Evolutionary conservation across 1,284 basidiomycete genomes (phyloP).

Genomic region (Ustilago trichophora): DNA sequence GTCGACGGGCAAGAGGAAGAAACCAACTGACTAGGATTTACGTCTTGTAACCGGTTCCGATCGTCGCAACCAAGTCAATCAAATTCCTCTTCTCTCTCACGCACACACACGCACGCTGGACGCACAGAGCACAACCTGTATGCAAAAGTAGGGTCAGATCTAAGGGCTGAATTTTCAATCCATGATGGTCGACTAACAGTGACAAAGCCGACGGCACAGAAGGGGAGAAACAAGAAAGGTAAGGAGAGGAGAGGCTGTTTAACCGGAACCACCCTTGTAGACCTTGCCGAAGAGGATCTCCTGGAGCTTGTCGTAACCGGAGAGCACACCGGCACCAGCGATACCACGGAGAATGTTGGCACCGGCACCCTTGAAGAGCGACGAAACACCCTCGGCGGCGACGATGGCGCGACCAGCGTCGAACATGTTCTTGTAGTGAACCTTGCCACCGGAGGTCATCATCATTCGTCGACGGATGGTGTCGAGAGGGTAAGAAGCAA

Average conservation of each 20-base stretch:
- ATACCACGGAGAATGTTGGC: conserved; percentile 98
- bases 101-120: too few relatives aligned
- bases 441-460: conserved; percentile 65
- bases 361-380: conserved; percentile 78
- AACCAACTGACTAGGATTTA: neutral
- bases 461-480: conserved; percentile 67
- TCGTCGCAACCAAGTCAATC: neutral
- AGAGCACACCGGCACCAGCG: conserved; percentile 95
- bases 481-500: conserved; percentile 67
- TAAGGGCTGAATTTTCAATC: conserved; percentile 43
- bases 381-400: conserved; percentile 84
- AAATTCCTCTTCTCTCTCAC: too few relatives aligned
- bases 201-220: conserved; percentile 20
- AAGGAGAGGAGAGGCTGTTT: conserved; percentile 21
- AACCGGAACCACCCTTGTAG: conserved; percentile 61
- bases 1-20: neutral
- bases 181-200: conserved; percentile 8
- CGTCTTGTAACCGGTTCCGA: neutral
- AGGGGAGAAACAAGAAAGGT: too few relatives aligned
- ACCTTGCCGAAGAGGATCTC: conserved; percentile 68
- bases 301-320: conserved; percentile 85
- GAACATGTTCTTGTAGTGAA: conserved; percentile 70
- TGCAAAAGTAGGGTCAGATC: conserved; percentile 21
- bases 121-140: too few relatives aligned
- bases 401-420: conserved; percentile 79